Conservation (phyloP, 768 basidiomycete species). For the Tylopilus felleus region DNA sequence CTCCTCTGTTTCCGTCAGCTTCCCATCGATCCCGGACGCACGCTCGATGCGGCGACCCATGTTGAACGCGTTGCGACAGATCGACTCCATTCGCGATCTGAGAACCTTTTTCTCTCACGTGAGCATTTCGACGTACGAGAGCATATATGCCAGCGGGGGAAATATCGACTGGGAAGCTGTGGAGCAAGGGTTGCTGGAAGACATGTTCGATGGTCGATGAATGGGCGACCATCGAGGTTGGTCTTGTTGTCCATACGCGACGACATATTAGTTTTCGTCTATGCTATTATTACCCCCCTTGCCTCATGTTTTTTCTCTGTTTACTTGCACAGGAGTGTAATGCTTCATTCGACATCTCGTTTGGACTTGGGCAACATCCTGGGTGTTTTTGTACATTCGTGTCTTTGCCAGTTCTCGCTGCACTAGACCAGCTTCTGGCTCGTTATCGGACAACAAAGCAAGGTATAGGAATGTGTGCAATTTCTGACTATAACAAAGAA, state of each 20-base stretch:
- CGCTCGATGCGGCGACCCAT: constrained; percentile 69
- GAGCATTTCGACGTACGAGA: constrained; percentile 87
- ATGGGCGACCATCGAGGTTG: neutral
- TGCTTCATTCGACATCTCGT: no score
- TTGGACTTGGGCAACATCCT: no score
- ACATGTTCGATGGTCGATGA: constrained; percentile 82
- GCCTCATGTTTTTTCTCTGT: no score
- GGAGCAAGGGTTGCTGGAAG: constrained; percentile 73
- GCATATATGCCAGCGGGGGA: constrained; percentile 78
- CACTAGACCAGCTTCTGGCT: no score
- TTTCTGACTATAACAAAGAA: constrained; percentile 9
- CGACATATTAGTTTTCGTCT: neutral
- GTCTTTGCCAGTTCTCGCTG: no score
- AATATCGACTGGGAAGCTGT: constrained; percentile 89
- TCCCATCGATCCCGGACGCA: constrained; percentile 34
- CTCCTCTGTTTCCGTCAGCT: constrained; percentile 16
- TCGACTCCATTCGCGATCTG: constrained; percentile 82
- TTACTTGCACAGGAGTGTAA: no score
- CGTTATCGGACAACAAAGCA: neutral
- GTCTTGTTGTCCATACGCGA: neutral
- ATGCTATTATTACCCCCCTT: no score
- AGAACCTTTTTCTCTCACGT: constrained; percentile 89
- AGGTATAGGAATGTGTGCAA: constrained; percentile 28
- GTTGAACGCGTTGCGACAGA: constrained; percentile 61
- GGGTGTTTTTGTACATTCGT: no score